A percentile compares a stretch with the other conserved stretches of the same genome.
phyloP scores from a whole-genome alignment of 139 green algal species.

The Yamagishiella unicocca region DNA sequence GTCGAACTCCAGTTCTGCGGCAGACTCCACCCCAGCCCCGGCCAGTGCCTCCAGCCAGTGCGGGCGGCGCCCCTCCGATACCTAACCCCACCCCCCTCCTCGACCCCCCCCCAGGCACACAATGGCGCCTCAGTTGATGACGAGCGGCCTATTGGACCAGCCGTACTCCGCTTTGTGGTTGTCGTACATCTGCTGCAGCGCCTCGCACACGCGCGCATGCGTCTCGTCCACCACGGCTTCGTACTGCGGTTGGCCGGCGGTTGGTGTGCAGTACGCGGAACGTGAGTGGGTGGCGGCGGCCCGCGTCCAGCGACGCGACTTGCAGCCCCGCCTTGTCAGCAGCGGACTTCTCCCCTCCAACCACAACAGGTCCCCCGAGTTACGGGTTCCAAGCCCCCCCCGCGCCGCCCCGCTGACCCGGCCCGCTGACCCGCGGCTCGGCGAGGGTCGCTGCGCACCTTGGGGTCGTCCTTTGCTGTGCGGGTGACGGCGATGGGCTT shows the following conservation, averaged over 20 bases:
- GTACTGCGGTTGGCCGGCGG: neutral
- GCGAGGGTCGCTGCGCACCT: neutral
- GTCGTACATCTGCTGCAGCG: conserved; percentile 43
- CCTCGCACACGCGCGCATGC: neutral
- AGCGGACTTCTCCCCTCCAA: neutral
- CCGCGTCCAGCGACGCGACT: neutral
- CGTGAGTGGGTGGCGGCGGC: neutral
- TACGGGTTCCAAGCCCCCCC: neutral
- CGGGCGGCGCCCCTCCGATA: no score
- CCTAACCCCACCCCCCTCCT: no score
- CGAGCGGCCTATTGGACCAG: conserved; percentile 53
- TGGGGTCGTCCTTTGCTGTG: conserved; percentile 21
- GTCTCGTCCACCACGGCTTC: conserved; percentile 29
- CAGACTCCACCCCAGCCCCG: no score
- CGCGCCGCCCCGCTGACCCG: neutral
- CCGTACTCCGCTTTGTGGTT: conserved; percentile 57
- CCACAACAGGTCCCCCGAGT: neutral
- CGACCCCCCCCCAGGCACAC: no score
- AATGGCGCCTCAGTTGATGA: conserved; percentile 56
- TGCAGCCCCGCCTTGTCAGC: neutral
- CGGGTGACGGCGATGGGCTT: conserved; percentile 32
- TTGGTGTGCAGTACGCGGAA: no score
- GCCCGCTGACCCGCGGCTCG: neutral
- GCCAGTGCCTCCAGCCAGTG: no score
- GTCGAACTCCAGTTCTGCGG: no score